A percentile compares a stretch with the other conserved stretches of the same genome.
Evolutionary conservation across 176 grass and related monocot genomes (phyloP).

Genomic region (Pontederia crassipes): DNA sequence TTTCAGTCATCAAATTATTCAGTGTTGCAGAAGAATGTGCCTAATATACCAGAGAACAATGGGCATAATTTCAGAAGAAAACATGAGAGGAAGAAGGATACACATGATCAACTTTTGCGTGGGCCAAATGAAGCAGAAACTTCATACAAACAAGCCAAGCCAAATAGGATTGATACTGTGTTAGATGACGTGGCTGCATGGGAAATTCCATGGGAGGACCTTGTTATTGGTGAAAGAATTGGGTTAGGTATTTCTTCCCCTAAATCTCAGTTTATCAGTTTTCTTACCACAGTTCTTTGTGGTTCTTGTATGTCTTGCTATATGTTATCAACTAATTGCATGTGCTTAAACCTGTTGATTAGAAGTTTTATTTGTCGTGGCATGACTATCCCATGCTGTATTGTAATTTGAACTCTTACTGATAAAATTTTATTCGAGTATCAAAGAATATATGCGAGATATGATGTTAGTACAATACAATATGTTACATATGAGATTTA

Average conservation of each 20-base stretch:
- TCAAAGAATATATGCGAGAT: too few species aligned
- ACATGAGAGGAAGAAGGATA: constrained; percentile 41
- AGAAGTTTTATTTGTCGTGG: too few species aligned
- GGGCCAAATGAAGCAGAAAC: constrained; percentile 25
- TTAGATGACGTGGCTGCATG: constrained; percentile 92
- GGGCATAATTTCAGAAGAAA: constrained; percentile 32
- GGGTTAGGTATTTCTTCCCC: constrained; percentile 68
- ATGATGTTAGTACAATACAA: too few species aligned
- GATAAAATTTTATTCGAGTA: too few species aligned
- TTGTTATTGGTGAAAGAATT: constrained; percentile 97
- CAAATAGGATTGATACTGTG: constrained; percentile 60
- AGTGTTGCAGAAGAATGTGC: constrained; percentile 27
- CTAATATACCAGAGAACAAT: constrained; percentile 26
- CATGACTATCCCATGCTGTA: too few species aligned
- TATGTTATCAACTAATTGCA: too few species aligned
- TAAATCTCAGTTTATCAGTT: constrained; percentile 5
- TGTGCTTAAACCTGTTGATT: too few species aligned
- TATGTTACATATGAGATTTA: too few species aligned
- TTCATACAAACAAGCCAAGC: background rate
- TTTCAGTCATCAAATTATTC: constrained; percentile 17
- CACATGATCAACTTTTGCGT: constrained; percentile 53
- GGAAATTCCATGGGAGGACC: constrained; percentile 96
- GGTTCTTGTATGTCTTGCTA: too few species aligned
- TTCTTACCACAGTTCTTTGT: background rate
- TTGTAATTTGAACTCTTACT: too few species aligned